Conservation (phyloP, 768 basidiomycete genomes). For the Gloeostereum incarnatum region DNA sequence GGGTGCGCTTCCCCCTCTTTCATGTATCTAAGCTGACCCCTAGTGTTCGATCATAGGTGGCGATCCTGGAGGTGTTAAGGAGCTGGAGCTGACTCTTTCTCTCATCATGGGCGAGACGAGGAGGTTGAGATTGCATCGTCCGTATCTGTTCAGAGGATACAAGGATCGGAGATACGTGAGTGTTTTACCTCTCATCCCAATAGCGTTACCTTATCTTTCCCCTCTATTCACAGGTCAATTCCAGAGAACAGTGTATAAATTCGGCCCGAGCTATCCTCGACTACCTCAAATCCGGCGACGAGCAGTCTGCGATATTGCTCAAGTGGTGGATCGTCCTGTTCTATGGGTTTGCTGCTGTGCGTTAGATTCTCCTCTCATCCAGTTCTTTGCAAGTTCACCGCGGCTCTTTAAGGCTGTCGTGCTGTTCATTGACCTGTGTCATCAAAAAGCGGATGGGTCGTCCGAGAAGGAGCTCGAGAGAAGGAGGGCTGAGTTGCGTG, state of each 20-base stretch:
- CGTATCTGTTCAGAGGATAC: constrained; percentile 16
- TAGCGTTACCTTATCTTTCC: not conserved
- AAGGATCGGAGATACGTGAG: constrained; percentile 15
- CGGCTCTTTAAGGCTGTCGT: constrained; percentile 13
- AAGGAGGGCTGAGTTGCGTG: constrained; percentile 12
- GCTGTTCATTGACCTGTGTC: constrained; percentile 17
- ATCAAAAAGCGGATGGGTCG: constrained; percentile 10
- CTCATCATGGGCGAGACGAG: constrained; percentile 17
- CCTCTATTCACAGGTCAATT: constrained; percentile 9
- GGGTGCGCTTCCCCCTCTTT: too few species aligned
- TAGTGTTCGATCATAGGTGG: not conserved
- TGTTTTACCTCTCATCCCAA: not conserved
- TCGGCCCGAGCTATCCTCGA: constrained; percentile 14
- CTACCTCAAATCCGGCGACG: constrained; percentile 12
- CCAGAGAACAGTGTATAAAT: constrained; percentile 15
- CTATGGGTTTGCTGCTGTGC: constrained; percentile 16
- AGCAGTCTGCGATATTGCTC: constrained; percentile 13
- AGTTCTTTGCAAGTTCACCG: not conserved
- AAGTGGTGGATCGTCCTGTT: constrained; percentile 16
- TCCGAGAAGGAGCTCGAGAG: constrained; percentile 9
- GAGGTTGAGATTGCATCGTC: constrained; percentile 14
- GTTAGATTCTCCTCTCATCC: not conserved
- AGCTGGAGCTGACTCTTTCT: constrained; percentile 13
- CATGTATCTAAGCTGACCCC: not conserved
- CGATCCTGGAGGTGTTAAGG: constrained; percentile 8